Evolutionary conservation across 225 moss, liverwort and hornwort species (phyloP), one percentile per base, ranked within the genome.

Genomic region (Bryum argenteum): DNA sequence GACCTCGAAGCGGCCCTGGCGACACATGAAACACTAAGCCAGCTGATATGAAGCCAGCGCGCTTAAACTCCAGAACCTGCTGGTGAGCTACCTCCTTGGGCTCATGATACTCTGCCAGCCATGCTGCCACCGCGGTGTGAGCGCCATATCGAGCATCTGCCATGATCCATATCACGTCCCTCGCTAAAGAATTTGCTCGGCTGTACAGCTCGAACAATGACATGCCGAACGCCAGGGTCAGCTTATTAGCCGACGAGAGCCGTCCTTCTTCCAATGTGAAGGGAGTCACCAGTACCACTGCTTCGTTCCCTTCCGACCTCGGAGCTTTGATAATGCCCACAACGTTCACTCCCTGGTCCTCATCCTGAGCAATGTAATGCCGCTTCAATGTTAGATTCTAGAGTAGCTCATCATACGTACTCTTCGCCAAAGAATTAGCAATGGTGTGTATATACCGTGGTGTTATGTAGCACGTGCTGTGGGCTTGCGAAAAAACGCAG

Each of bases 321-420:
- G 94, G 94, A 58, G 98, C 92, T 84, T 91, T 92, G 4, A 98
- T 81, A 63, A 98, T 94, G 68, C 98, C 94, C 61, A 94, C 92
- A 62, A 92, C 81, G 75, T 92, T 98, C 56, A 94, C 86, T 67
- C 90, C 94, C 65, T 80, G 69, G 61, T 44, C 80, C 54, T 43
- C 77, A 69, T 73, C 77, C 88, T 88, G 71, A 48, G 23, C 43
- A 7, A 57, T 12, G 45, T 12, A 68, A 72, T 23, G 69, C 37
- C 41, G n/a, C n/a, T n/a, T n/a, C n/a, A n/a, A n/a, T n/a, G n/a
- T 26, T 26, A 26, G 4, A 2, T 26, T 26, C 26, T 26, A 26
- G 2, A 26, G 26, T 26, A 26, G 26, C 26, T 26, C 26, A 26
- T 26, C n/a, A n/a, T n/a, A n/a, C n/a, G n/a, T n/a, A n/a, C n/a